A percentile compares a stretch with the other conserved stretches of the same genome.
Evolutionary conservation across 139 green algal genomes (phyloP).

Genomic region (Tetraselmis chui): DNA sequence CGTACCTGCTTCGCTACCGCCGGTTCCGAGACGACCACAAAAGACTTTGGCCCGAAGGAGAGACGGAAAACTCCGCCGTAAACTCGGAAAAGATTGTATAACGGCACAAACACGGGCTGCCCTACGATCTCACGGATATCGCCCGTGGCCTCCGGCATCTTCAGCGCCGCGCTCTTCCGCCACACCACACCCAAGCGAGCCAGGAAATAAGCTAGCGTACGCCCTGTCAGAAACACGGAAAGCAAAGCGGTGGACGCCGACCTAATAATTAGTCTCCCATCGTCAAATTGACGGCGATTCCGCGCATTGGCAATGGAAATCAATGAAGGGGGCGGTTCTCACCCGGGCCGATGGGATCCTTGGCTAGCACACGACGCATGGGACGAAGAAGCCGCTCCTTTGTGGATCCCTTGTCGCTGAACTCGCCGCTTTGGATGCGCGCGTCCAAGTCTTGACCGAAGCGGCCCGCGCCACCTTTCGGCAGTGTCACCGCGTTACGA

Average conservation of each 20-base stretch:
- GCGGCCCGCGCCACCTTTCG: not conserved
- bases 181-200: constrained; percentile 60
- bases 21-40: constrained; percentile 89
- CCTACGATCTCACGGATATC: constrained; percentile 89
- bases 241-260: not conserved
- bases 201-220: constrained; percentile 43
- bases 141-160: constrained; percentile 73
- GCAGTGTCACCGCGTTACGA: not conserved
- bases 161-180: constrained; percentile 35
- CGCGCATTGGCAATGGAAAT: too few species aligned
- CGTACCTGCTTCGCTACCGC: constrained; percentile 64
- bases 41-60: constrained; percentile 90
- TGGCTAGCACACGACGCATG: constrained; percentile 57
- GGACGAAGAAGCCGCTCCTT: constrained; percentile 69
- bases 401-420: constrained; percentile 56
- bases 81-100: constrained; percentile 80
- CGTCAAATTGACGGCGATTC: too few species aligned
- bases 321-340: too few species aligned
- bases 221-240: constrained; percentile 30
- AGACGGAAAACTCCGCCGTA: constrained; percentile 84
- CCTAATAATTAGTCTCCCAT: too few species aligned
- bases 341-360: constrained; percentile 58
- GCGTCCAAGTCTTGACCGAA: constrained; percentile 24
- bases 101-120: constrained; percentile 90
- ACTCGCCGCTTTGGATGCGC: constrained; percentile 66